Conservation (phyloP, 1,284 basidiomycete species). For the Austroboletus niveus region DNA sequence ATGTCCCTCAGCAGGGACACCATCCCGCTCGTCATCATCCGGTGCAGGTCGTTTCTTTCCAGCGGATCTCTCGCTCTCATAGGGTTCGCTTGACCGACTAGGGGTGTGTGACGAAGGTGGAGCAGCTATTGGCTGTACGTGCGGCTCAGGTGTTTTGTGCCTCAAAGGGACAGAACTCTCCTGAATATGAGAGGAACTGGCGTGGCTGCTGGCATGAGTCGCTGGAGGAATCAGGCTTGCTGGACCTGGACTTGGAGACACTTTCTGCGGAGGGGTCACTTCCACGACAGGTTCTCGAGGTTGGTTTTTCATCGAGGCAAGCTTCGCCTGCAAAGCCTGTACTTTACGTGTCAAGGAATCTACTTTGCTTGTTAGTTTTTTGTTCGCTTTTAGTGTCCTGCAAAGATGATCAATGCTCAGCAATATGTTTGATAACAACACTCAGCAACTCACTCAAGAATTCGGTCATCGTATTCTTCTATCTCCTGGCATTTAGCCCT, state of each 20-base stretch:
- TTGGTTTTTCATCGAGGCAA: conserved; percentile 51
- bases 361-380: conserved; percentile 65
- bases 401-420: neutral
- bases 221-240: neutral
- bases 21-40: conserved; percentile 65
- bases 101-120: conserved; percentile 21
- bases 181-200: conserved; percentile 26
- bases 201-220: neutral
- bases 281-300: conserved; percentile 10
- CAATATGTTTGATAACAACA: neutral
- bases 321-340: conserved; percentile 64
- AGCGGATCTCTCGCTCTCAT: conserved; percentile 38
- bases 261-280: conserved; percentile 10
- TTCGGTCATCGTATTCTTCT: conserved; percentile 76
- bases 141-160: conserved; percentile 51
- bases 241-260: conserved; percentile 1
- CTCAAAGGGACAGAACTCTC: conserved; percentile 43
- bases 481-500: conserved; percentile 71
- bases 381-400: conserved; percentile 76
- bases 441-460: conserved; percentile 62
- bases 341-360: conserved; percentile 70
- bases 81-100: conserved; percentile 35
- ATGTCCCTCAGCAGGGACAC: conserved; percentile 44
- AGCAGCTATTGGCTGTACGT: neutral
- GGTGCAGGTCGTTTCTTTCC: conserved; percentile 71